A percentile compares a stretch with the other conserved stretches of the same genome.
Conservation (phyloP, 768 basidiomycete genomes). For the Arthromyces matolae region DNA sequence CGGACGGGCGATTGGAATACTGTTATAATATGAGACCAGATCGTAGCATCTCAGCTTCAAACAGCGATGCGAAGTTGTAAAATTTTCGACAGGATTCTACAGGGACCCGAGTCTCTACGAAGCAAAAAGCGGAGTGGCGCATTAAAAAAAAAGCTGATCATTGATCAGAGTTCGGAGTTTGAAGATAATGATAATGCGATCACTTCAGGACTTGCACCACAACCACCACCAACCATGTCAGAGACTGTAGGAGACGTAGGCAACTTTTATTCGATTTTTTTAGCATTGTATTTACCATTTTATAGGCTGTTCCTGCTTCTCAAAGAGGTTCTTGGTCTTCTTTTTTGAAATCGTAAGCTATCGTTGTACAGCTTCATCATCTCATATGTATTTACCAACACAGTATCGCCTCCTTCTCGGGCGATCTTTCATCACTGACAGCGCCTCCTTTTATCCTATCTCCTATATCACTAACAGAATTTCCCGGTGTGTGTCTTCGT, state of each 20-base stretch:
- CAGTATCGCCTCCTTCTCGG: constrained; percentile 83
- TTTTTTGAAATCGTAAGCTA: constrained; percentile 83
- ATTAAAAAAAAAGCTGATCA: no score
- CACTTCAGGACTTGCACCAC: not conserved
- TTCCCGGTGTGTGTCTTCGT: constrained; percentile 59
- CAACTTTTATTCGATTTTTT: not conserved
- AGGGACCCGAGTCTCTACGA: no score
- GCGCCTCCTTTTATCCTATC: constrained; percentile 92
- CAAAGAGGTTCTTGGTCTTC: constrained; percentile 87
- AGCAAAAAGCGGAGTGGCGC: no score
- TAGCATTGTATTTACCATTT: constrained; percentile 9
- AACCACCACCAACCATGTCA: constrained; percentile 9
- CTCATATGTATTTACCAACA: not conserved
- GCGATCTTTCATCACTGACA: constrained; percentile 81
- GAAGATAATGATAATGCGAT: constrained; percentile 2
- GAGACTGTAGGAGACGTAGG: constrained; percentile 29
- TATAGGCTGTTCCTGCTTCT: constrained; percentile 70
- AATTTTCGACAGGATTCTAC: no score
- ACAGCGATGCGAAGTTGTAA: no score
- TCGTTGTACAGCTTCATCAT: not conserved
- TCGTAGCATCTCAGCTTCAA: no score
- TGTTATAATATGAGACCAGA: no score
- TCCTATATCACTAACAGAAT: constrained; percentile 87
- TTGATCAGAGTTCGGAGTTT: constrained; percentile 7
- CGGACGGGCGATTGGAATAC: no score